A percentile compares a stretch with the other conserved stretches of the same genome.
Conservation (phyloP, 2,329 filamentous ascomycete species). For the Lecanoromycetidae sp. region DNA sequence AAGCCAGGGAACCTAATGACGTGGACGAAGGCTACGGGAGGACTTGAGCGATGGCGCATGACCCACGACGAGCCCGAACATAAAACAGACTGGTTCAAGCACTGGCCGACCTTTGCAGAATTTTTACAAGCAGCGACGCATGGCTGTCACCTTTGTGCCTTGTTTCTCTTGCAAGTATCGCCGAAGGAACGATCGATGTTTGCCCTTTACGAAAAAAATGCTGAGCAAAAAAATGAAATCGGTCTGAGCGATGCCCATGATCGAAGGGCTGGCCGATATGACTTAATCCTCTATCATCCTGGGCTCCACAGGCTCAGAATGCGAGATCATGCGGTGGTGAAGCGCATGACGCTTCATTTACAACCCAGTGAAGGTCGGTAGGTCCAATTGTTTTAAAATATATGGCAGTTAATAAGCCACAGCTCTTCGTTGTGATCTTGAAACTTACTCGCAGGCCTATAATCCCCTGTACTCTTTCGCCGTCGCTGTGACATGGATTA, state of each 20-base stretch:
- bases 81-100: not conserved
- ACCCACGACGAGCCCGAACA: not conserved
- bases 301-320: not conserved
- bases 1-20: not conserved
- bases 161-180: not conserved
- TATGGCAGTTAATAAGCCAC: not conserved
- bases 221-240: not conserved
- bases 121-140: not conserved
- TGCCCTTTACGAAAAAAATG: not conserved
- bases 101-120: not conserved
- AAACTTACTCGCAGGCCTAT: not conserved
- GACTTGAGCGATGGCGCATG: not conserved
- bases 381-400: not conserved
- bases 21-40: not conserved
- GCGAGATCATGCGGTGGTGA: not conserved
- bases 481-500: not conserved
- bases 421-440: too few relatives aligned
- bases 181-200: not conserved
- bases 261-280: not conserved
- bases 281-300: not conserved
- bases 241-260: not conserved
- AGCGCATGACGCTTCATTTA: not conserved
- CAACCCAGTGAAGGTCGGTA: not conserved
- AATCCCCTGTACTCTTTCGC: not conserved
- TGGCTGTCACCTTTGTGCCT: not conserved